A percentile compares a stretch with the other conserved stretches of the same genome.
Evolutionary conservation across 2,329 filamentous ascomycete genomes (phyloP).

Genomic region (Leptographium galeiforme): DNA sequence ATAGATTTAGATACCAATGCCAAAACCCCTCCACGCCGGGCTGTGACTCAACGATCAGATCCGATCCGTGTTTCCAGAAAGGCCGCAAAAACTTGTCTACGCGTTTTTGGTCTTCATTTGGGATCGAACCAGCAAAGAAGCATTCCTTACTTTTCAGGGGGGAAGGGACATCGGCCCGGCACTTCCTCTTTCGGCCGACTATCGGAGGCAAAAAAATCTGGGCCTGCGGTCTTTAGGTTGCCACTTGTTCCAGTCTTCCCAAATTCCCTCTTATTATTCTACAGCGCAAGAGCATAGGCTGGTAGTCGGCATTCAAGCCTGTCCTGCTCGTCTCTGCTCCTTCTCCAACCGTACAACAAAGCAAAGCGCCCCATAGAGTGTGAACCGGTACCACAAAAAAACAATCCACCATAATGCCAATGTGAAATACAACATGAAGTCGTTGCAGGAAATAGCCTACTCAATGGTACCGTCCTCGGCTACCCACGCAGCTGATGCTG

Average conservation of each 20-base stretch:
- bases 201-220: conserved; percentile 10
- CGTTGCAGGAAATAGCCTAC: background rate
- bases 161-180: too few relatives aligned
- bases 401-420: too few relatives aligned
- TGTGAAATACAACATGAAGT: background rate
- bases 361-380: too few relatives aligned
- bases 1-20: background rate
- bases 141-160: too few relatives aligned
- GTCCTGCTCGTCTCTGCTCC: too few relatives aligned
- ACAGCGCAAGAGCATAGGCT: too few relatives aligned
- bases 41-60: background rate
- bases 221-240: background rate
- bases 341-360: too few relatives aligned
- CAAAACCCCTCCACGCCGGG: background rate
- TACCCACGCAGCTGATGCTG: conserved; percentile 49
- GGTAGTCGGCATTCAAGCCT: too few relatives aligned
- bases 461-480: conserved; percentile 19
- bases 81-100: background rate
- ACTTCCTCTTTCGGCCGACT: conserved; percentile 5
- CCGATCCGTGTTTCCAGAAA: background rate
- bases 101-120: too few relatives aligned
- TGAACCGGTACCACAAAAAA: too few relatives aligned
- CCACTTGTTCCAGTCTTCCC: background rate
- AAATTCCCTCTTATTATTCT: too few relatives aligned
- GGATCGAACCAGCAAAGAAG: too few relatives aligned